Evolutionary conservation across 2,329 filamentous ascomycete genomes (phyloP).

Genomic region (Aureobasidium sp.): DNA sequence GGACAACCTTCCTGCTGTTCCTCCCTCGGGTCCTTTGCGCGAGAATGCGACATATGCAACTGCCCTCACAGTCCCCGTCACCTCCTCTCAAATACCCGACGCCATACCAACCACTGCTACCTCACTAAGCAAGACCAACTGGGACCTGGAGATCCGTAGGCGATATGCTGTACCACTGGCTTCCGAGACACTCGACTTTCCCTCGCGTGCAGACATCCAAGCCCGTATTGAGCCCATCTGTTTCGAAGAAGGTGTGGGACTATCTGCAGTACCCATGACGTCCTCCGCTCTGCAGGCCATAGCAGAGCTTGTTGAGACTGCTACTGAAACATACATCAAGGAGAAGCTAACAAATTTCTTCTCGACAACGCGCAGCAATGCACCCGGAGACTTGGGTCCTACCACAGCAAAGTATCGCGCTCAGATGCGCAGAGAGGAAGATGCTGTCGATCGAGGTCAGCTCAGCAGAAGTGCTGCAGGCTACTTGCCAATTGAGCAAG

Average conservation of each 20-base stretch:
- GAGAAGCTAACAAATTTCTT: slow-evolving; percentile 49
- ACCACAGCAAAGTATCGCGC: slow-evolving; percentile 70
- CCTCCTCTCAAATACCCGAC: not conserved
- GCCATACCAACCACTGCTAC: slow-evolving; percentile 9
- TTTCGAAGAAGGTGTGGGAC: slow-evolving; percentile 49
- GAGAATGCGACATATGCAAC: slow-evolving; percentile 7
- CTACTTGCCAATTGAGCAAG: slow-evolving; percentile 71
- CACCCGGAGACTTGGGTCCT: slow-evolving; percentile 44
- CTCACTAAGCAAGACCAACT: slow-evolving; percentile 35
- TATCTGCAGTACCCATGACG: slow-evolving; percentile 12
- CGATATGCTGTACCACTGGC: slow-evolving; percentile 54
- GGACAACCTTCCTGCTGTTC: slow-evolving; percentile 10
- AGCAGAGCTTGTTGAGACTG: slow-evolving; percentile 52
- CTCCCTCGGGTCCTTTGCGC: not conserved
- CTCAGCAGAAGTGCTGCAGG: slow-evolving; percentile 66
- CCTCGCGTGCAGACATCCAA: slow-evolving; percentile 47
- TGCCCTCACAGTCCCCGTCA: slow-evolving; percentile 9
- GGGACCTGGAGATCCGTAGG: slow-evolving; percentile 57
- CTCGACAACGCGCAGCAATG: slow-evolving; percentile 44
- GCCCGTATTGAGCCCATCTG: slow-evolving; percentile 56
- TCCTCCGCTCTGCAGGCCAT: slow-evolving; percentile 33
- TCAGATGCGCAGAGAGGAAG: slow-evolving; percentile 68
- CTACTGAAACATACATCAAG: slow-evolving; percentile 55
- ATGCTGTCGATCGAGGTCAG: slow-evolving; percentile 62
- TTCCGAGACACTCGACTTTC: slow-evolving; percentile 54